Percentiles rank a stretch among this genome's conserved stretches.
phyloP scores from a whole-genome alignment of 495 filamentous ascomycete genomes.

The Xylaria bambusicola region DNA sequence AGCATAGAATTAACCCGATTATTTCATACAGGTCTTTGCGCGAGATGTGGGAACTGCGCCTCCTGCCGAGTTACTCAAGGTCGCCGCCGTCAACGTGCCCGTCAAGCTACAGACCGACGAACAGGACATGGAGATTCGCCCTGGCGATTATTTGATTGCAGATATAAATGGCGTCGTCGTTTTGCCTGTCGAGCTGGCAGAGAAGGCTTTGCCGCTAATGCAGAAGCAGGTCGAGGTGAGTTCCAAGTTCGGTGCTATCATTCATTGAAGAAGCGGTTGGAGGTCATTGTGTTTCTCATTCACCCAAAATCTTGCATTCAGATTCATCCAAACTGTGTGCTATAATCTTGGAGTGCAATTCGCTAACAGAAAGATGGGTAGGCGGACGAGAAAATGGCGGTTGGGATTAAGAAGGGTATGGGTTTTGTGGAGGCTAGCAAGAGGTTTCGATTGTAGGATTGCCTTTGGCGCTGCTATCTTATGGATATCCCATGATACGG shows the following conservation, averaged over 20 bases:
- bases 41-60: slow-evolving; percentile 55
- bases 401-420: slow-evolving; percentile 52
- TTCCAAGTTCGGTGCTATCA: too few relatives aligned
- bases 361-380: not conserved
- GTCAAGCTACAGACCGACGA: slow-evolving; percentile 43
- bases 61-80: slow-evolving; percentile 46
- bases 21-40: slow-evolving; percentile 47
- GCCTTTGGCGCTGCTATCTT: too few relatives aligned
- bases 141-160: slow-evolving; percentile 60
- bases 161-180: slow-evolving; percentile 60
- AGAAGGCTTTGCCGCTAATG: slow-evolving; percentile 51
- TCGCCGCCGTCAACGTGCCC: slow-evolving; percentile 45
- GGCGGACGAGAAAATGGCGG: slow-evolving; percentile 56
- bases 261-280: too few relatives aligned
- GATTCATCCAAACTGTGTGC: too few relatives aligned
- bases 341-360: not conserved
- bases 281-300: too few relatives aligned
- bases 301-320: too few relatives aligned
- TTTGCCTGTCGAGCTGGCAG: slow-evolving; percentile 45
- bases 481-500: too few relatives aligned
- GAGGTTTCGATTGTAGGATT: slow-evolving; percentile 35
- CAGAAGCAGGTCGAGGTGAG: slow-evolving; percentile 45
- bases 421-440: slow-evolving; percentile 56
- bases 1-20: not conserved
- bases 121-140: slow-evolving; percentile 51